Evolutionary conservation across 2,329 filamentous ascomycete genomes (phyloP).

Genomic region (Trichoderma sp.): DNA sequence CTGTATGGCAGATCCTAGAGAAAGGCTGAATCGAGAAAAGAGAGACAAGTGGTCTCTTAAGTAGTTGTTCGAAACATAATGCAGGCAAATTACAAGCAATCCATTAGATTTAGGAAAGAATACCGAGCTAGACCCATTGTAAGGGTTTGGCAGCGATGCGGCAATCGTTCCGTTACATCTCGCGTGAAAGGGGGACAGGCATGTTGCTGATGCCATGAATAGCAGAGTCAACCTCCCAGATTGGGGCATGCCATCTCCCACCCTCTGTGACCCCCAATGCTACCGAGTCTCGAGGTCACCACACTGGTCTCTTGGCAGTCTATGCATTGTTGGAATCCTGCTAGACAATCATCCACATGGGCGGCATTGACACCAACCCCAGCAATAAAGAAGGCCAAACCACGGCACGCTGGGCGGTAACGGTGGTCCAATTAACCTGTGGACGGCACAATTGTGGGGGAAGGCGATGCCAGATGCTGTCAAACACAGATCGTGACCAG

Average conservation of each 20-base stretch:
- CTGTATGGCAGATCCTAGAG: neutral
- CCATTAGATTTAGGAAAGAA: neutral
- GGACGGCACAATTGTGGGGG: neutral
- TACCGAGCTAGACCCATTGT: neutral
- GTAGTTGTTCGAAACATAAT: neutral
- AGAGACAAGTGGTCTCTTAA: neutral
- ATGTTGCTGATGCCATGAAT: neutral
- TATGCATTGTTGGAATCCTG: neutral
- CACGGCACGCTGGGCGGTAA: neutral
- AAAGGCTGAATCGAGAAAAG: neutral
- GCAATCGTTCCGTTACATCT: neutral
- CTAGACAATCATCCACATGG: too few relatives aligned
- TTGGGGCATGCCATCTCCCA: neutral
- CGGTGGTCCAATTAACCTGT: neutral
- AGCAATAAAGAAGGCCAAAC: neutral
- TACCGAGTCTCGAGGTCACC: neutral
- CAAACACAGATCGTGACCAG: neutral
- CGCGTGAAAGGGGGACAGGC: neutral
- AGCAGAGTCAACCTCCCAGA: neutral
- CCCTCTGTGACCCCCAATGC: neutral
- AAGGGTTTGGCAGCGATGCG: neutral
- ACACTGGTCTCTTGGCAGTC: neutral
- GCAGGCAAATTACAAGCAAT: neutral
- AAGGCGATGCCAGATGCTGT: neutral
- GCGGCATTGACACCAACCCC: neutral